Conservation (phyloP, 441 rosid genomes). For the Hypseocharis bilobata region DNA sequence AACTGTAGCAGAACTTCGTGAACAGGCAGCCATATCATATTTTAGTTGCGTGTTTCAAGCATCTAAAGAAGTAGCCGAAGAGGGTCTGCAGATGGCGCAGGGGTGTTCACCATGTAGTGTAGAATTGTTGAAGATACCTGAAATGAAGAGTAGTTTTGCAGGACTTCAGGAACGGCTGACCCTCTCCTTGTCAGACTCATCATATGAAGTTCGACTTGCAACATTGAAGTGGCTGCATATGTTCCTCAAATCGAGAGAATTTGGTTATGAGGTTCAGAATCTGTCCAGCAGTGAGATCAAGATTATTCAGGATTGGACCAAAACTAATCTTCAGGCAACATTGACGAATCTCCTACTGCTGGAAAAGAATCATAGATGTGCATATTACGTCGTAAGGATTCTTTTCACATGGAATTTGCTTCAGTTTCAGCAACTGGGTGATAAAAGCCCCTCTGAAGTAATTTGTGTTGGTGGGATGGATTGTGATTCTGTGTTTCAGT, state of each 20-base stretch:
- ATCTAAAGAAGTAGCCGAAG: conserved; percentile 42
- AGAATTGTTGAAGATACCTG: conserved; percentile 23
- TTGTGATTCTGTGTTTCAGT: conserved; percentile 42
- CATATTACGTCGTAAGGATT: conserved; percentile 60
- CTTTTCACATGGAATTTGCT: conserved; percentile 71
- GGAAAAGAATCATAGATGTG: conserved; percentile 68
- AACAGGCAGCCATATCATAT: conserved; percentile 70
- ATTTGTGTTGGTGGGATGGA: conserved; percentile 52
- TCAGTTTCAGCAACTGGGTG: conserved; percentile 39
- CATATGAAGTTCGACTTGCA: conserved; percentile 81
- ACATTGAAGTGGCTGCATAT: conserved; percentile 76
- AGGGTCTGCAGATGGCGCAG: conserved; percentile 31
- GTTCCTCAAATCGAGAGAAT: conserved; percentile 49
- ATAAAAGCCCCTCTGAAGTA: conserved; percentile 24
- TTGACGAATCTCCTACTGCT: conserved; percentile 48
- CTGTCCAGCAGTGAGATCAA: conserved; percentile 29
- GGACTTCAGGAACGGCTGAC: conserved; percentile 50
- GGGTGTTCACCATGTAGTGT: conserved; percentile 22
- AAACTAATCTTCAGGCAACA: conserved; percentile 49
- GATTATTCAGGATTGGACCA: conserved; percentile 55
- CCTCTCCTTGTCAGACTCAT: conserved; percentile 55
- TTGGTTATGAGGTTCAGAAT: conserved; percentile 23
- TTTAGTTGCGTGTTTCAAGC: conserved; percentile 64
- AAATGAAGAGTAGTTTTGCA: conserved; percentile 28
- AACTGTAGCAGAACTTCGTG: conserved; percentile 65